Conservation (phyloP, 768 basidiomycete genomes). For the Agaricus blazei region DNA sequence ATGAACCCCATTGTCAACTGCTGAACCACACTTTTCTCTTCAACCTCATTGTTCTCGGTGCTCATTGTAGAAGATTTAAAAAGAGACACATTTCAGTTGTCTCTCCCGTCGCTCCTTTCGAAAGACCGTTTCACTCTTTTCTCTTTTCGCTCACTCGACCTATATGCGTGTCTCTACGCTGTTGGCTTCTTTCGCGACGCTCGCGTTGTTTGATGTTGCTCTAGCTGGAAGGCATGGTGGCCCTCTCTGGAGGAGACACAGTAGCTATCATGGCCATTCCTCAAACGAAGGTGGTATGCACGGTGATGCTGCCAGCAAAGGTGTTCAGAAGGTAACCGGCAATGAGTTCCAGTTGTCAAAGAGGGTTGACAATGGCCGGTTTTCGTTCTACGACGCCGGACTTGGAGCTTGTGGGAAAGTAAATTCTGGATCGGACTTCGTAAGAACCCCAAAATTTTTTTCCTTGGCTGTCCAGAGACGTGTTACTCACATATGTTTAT, state of each 20-base stretch:
- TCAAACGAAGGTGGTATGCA: not conserved
- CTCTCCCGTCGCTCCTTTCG: constrained; percentile 3
- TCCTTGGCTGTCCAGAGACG: not conserved
- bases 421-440: constrained; percentile 23
- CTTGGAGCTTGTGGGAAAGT: constrained; percentile 27
- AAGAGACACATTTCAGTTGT: not conserved
- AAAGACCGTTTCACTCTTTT: not conserved
- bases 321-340: constrained; percentile 43
- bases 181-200: constrained; percentile 2
- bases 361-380: constrained; percentile 33
- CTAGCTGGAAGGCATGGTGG: not conserved
- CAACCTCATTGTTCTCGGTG: not conserved
- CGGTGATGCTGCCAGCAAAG: not conserved
- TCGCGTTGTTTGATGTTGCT: constrained; percentile 8
- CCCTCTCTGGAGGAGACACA: not conserved
- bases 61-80: not conserved
- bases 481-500: not conserved
- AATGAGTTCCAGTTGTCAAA: constrained; percentile 34
- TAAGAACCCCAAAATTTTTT: constrained; percentile 13
- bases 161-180: constrained; percentile 5
- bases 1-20: not conserved
- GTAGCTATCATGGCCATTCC: not conserved
- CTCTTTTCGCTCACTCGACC: not conserved
- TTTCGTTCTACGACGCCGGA: constrained; percentile 46
- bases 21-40: not conserved